These are phyloP conservation scores for Haberlea rhodopensis DNA, from an alignment of 257 asterid genomes.

Conservation along the genomic window DNA sequence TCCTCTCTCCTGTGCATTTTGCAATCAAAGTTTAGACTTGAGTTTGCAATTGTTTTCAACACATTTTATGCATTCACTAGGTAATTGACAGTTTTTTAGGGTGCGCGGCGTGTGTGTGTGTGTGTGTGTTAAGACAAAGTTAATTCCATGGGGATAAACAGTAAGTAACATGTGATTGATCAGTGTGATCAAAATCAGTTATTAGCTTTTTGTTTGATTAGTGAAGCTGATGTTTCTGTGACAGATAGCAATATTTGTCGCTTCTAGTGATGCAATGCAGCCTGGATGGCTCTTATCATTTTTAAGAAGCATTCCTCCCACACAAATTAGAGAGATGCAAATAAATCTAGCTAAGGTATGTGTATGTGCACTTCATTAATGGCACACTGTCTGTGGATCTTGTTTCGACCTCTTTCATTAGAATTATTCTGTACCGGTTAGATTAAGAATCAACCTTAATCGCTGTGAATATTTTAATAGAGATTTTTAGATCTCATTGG, in stretches of 20 bases:
- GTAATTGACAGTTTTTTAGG: slow-evolving; percentile 16
- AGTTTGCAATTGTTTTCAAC: slow-evolving; percentile 12
- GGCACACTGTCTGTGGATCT: slow-evolving; percentile 12
- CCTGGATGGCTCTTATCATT: slow-evolving; percentile 77
- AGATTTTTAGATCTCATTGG: slow-evolving; percentile 14
- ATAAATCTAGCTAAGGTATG: slow-evolving; percentile 74
- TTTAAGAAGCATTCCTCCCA: slow-evolving; percentile 58
- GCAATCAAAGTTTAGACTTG: slow-evolving; percentile 13
- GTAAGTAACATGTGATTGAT: not conserved
- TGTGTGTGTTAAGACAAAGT: no score
- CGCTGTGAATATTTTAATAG: not conserved
- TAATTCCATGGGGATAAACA: slow-evolving; percentile 17
- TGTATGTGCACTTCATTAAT: slow-evolving; percentile 24
- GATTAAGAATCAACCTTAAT: not conserved
- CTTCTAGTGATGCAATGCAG: slow-evolving; percentile 73
- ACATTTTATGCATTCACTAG: slow-evolving; percentile 9
- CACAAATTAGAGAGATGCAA: slow-evolving; percentile 66
- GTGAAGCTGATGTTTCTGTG: slow-evolving; percentile 31
- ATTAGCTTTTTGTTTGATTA: slow-evolving; percentile 18
- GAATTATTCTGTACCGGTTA: not conserved
- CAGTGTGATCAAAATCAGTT: not conserved
- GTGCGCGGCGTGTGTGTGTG: no score
- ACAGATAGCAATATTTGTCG: slow-evolving; percentile 85
- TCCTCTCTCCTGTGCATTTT: slow-evolving; percentile 8
- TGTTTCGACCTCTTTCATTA: not conserved